Conservation (phyloP, 192 early-diverging fungal genomes). For the Podila epicladia region DNA sequence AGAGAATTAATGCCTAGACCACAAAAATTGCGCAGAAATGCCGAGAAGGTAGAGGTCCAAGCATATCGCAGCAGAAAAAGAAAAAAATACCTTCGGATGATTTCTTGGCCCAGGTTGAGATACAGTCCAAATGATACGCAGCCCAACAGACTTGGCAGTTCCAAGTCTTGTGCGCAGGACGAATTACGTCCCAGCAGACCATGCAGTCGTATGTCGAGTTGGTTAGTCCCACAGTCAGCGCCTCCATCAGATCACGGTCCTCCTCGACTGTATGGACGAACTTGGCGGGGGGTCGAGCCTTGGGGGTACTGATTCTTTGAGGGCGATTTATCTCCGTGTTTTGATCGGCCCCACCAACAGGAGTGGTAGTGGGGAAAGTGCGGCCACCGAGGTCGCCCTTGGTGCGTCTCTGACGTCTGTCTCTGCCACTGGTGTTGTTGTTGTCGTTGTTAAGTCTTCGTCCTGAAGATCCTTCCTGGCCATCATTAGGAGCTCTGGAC, state of each 20-base stretch:
- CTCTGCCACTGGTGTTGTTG: constrained; percentile 8
- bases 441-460: not conserved
- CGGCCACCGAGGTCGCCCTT: constrained; percentile 46
- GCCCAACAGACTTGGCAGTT: constrained; percentile 89
- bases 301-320: constrained; percentile 6
- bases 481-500: constrained; percentile 2
- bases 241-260: constrained; percentile 66
- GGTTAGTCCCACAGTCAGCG: constrained; percentile 71
- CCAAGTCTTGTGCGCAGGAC: constrained; percentile 80
- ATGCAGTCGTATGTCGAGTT: constrained; percentile 91
- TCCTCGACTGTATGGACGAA: constrained; percentile 47
- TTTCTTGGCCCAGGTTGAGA: constrained; percentile 81
- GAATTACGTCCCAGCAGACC: constrained; percentile 93
- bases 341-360: not conserved
- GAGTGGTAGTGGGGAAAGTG: constrained; percentile 20
- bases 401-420: constrained; percentile 36
- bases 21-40: not conserved
- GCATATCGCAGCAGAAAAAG: not conserved
- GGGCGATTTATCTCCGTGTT: constrained; percentile 17
- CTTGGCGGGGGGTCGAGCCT: constrained; percentile 14
- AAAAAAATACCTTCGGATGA: constrained; percentile 60
- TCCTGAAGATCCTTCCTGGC: constrained; percentile 10
- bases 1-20: not conserved
- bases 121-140: constrained; percentile 90
- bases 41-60: not conserved